A percentile compares a stretch with the other conserved stretches of the same genome.
Evolutionary conservation across 2,329 filamentous ascomycete species (phyloP).

Genomic region (Aspergillus brasiliensis): DNA sequence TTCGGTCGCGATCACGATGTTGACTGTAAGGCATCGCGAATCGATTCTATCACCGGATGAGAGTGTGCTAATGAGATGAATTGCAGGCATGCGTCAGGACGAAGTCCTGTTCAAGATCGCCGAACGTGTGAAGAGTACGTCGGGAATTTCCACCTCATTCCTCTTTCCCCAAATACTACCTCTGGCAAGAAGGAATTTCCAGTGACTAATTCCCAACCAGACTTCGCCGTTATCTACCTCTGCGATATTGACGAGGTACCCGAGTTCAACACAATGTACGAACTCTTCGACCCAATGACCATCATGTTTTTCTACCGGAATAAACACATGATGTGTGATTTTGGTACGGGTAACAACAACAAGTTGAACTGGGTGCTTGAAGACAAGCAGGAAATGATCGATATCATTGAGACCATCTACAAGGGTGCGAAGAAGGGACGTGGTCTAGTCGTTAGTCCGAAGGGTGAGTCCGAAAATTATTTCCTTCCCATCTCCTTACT

Average conservation of each 20-base stretch:
- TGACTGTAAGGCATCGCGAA: slow-evolving; percentile 55
- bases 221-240: slow-evolving; percentile 71
- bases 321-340: slow-evolving; percentile 92
- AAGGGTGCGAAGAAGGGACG: slow-evolving; percentile 97
- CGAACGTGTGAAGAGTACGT: slow-evolving; percentile 76
- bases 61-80: slow-evolving; percentile 20
- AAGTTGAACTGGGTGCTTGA: slow-evolving; percentile 96
- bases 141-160: background rate
- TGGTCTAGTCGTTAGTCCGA: slow-evolving; percentile 94
- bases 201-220: slow-evolving; percentile 16
- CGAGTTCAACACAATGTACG: slow-evolving; percentile 96
- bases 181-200: no score
- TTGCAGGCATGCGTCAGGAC: slow-evolving; percentile 70
- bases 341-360: slow-evolving; percentile 98
- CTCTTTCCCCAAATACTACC: background rate
- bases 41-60: background rate
- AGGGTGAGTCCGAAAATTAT: slow-evolving; percentile 57
- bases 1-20: slow-evolving; percentile 86
- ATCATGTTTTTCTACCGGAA: slow-evolving; percentile 72
- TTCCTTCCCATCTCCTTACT: background rate
- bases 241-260: slow-evolving; percentile 90
- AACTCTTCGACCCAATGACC: slow-evolving; percentile 83
- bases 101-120: slow-evolving; percentile 95
- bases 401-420: slow-evolving; percentile 98
- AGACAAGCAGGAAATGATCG: slow-evolving; percentile 97